Evolutionary conservation across 75 land plant genomes (phyloP).

Genomic region (Selaginella moellendorffii): DNA sequence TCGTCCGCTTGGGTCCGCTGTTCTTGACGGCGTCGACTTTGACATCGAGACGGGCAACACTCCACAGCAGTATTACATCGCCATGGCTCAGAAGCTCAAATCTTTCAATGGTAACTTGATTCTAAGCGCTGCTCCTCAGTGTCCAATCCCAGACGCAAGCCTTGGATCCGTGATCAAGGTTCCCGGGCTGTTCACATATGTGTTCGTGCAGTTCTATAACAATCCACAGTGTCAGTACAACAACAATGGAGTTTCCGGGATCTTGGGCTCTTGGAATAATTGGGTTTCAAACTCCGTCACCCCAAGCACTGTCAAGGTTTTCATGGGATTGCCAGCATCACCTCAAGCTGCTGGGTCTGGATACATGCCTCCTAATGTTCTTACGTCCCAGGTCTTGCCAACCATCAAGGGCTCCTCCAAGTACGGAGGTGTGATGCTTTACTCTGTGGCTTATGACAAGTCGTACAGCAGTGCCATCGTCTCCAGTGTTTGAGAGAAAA

Average conservation of each 20-base stretch:
- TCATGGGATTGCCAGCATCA: constrained; percentile 4
- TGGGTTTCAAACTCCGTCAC: background rate
- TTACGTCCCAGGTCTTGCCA: constrained; percentile 1
- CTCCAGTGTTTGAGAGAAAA: background rate
- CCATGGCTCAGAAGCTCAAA: constrained; percentile 17
- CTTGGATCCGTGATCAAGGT: constrained; percentile 1
- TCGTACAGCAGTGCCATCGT: constrained; percentile 8
- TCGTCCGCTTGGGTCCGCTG: constrained; percentile 39
- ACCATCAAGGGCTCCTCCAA: constrained; percentile 14
- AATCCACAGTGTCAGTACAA: constrained; percentile 26
- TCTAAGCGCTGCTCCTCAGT: constrained; percentile 35
- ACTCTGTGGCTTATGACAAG: constrained; percentile 29
- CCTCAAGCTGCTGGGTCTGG: background rate
- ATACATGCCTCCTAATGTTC: background rate
- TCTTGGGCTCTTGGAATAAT: background rate
- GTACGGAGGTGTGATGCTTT: constrained; percentile 41
- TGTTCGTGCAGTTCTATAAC: constrained; percentile 44
- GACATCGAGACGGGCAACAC: constrained; percentile 25
- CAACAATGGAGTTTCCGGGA: too few species aligned
- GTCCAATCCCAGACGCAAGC: constrained; percentile 21
- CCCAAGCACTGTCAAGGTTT: background rate
- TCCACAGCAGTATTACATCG: constrained; percentile 14
- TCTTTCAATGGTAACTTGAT: constrained; percentile 6
- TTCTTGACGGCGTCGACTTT: constrained; percentile 38
- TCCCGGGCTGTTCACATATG: constrained; percentile 29